Evolutionary conservation across 148 eudicot species (phyloP), one percentile per base, ranked within the genome.

Genomic region (Rhododendron vialii): DNA sequence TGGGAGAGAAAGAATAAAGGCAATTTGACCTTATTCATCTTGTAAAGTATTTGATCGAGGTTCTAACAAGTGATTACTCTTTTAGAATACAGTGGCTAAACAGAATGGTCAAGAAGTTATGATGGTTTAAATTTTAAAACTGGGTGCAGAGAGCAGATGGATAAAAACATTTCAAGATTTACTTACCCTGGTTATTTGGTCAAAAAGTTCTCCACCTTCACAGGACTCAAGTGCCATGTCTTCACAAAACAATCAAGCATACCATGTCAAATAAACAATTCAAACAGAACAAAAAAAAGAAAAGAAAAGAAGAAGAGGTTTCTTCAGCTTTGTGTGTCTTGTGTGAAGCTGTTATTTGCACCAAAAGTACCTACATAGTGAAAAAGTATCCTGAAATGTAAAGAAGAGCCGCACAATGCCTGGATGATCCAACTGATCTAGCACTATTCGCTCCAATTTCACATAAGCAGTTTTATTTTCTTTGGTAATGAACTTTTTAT

Each of bases 141-240:
- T n/a, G 48, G 76, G 24, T 36, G 55, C 55, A 83, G 48, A 50
- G 6, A 83, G 15, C 51, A 78, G 35, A 50, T 17, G 63, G 53
- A 41, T 77, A 79, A 26, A n/a, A 63, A 43, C 43, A 5, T 81
- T 84, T 38, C 14, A 3, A 48, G 82, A 85, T 20, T 81, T 67
- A 85, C 98, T 91, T 89, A 97, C 99, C 98, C 99, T 93, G 84
- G 95, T 93, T 86, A 97, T 97, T 90, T 97, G 99, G 88, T 97
- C 99, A 87, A 97, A 97, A 87, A 97, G 98, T 88, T 97, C 99
- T 80, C 99, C 99, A 35, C 98, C 99, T 90, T 97, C 98, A 88
- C 99, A 97, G 20, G 98, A 93, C 90, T 97, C 99, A 47, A 97
- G 98, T 51, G 96, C 99, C 98, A 97, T 97, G 87, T 97, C 99